phyloP scores from a whole-genome alignment of 192 early-diverging fungal genomes.

The Coemansia sp. region DNA sequence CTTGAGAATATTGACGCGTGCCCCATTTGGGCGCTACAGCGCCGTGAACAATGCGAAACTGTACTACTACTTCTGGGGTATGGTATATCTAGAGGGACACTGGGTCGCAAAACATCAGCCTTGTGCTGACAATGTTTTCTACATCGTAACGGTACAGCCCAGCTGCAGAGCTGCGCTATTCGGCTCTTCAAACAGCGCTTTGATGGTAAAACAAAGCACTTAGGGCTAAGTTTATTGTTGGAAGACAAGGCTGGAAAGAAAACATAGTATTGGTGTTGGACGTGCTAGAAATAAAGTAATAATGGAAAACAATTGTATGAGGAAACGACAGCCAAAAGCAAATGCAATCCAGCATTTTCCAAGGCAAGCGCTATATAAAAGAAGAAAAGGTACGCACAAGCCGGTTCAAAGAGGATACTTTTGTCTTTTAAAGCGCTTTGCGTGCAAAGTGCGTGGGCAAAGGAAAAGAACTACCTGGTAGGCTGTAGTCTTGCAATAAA shows the following conservation, averaged over 20 bases:
- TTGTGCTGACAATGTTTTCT: constrained; percentile 67
- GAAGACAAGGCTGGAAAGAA: background rate
- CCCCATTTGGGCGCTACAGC: background rate
- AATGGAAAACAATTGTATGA: background rate
- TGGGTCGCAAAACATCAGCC: constrained; percentile 60
- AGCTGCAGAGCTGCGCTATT: constrained; percentile 71
- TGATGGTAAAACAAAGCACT: background rate
- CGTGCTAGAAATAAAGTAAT: background rate
- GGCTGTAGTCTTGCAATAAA: background rate
- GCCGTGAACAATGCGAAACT: too few species aligned
- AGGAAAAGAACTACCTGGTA: background rate
- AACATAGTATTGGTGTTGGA: background rate
- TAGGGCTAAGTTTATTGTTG: background rate
- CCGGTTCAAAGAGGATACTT: too few species aligned
- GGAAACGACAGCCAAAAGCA: background rate
- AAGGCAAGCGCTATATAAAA: background rate
- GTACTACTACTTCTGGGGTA: too few species aligned
- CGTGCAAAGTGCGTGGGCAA: background rate
- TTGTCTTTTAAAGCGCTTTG: background rate
- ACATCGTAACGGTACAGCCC: constrained; percentile 74
- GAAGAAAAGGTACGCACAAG: background rate
- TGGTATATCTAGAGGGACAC: background rate
- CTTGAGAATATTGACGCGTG: constrained; percentile 23
- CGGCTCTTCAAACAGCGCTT: constrained; percentile 45
- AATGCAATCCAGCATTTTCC: background rate